phyloP scores from a whole-genome alignment of 768 basidiomycete species.

The Lentinula aciculospora region DNA sequence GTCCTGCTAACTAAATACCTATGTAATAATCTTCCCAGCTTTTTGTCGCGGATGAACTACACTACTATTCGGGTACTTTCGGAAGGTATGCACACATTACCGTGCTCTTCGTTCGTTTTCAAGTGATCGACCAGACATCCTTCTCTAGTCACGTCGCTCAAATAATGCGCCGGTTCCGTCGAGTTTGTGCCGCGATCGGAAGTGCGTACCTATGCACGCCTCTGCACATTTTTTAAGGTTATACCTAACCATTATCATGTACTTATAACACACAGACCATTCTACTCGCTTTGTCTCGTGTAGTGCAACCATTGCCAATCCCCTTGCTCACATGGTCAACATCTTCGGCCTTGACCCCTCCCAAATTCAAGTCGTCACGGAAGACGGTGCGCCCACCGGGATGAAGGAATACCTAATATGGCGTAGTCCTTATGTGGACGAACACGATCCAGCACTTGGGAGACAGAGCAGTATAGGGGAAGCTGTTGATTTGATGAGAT shows the following conservation, averaged over 20 bases:
- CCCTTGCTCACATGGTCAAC: slow-evolving; percentile 66
- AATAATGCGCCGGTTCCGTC: slow-evolving; percentile 68
- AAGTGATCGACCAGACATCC: background rate
- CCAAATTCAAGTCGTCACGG: slow-evolving; percentile 61
- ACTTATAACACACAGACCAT: slow-evolving; percentile 43
- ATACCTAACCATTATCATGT: too few species aligned
- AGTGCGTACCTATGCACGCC: slow-evolving; percentile 38
- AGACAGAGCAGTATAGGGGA: slow-evolving; percentile 57
- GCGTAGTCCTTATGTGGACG: slow-evolving; percentile 59
- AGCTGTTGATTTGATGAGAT: slow-evolving; percentile 67
- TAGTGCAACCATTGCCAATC: slow-evolving; percentile 82
- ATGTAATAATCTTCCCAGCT: slow-evolving; percentile 30
- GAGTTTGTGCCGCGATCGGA: slow-evolving; percentile 72
- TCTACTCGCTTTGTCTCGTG: slow-evolving; percentile 70
- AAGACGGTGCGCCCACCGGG: slow-evolving; percentile 82
- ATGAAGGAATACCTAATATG: slow-evolving; percentile 77
- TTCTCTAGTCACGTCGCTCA: slow-evolving; percentile 68
- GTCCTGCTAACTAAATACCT: background rate
- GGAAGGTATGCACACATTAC: slow-evolving; percentile 52
- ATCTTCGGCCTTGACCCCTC: slow-evolving; percentile 63
- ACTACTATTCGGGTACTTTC: slow-evolving; percentile 77
- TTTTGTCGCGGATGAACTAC: slow-evolving; percentile 80
- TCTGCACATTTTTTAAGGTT: too few species aligned
- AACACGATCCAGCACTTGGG: slow-evolving; percentile 46
- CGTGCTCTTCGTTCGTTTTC: background rate